Evolutionary conservation across 495 filamentous ascomycete genomes (phyloP).

Genomic region (Penicillium alfredii): DNA sequence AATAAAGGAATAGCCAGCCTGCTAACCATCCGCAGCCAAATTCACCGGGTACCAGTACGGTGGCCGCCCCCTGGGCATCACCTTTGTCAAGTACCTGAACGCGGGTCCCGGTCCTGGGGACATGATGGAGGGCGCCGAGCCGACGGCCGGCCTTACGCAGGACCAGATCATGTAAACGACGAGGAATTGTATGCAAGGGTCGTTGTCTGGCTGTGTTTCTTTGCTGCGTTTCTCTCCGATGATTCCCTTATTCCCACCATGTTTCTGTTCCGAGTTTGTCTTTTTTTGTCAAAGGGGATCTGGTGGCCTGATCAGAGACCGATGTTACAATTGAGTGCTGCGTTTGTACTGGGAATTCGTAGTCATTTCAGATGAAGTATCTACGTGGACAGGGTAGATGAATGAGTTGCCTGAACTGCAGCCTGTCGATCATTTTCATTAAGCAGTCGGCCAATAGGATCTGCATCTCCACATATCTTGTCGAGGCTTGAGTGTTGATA

Average conservation of each 20-base stretch:
- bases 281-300: background rate
- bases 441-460: too few relatives aligned
- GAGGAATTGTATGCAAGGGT: background rate
- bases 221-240: constrained; percentile 12
- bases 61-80: constrained; percentile 85
- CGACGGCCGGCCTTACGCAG: constrained; percentile 74
- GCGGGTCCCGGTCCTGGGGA: constrained; percentile 54
- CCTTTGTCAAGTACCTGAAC: constrained; percentile 84
- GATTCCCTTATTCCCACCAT: constrained; percentile 24
- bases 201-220: constrained; percentile 4
- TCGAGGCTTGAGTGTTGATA: too few relatives aligned
- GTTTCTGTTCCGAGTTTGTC: constrained; percentile 6
- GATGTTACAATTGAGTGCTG: too few relatives aligned
- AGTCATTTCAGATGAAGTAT: too few relatives aligned
- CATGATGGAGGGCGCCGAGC: constrained; percentile 71
- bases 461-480: too few relatives aligned
- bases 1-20: too few relatives aligned
- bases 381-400: too few relatives aligned
- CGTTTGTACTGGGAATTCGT: too few relatives aligned
- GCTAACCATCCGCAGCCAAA: constrained; percentile 57
- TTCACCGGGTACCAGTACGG: constrained; percentile 98
- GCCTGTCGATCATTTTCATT: too few relatives aligned
- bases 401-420: too few relatives aligned
- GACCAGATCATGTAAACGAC: constrained; percentile 88
- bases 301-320: too few relatives aligned